phyloP scores from a whole-genome alignment of 257 asterid species.

The Gentiana straminea region DNA sequence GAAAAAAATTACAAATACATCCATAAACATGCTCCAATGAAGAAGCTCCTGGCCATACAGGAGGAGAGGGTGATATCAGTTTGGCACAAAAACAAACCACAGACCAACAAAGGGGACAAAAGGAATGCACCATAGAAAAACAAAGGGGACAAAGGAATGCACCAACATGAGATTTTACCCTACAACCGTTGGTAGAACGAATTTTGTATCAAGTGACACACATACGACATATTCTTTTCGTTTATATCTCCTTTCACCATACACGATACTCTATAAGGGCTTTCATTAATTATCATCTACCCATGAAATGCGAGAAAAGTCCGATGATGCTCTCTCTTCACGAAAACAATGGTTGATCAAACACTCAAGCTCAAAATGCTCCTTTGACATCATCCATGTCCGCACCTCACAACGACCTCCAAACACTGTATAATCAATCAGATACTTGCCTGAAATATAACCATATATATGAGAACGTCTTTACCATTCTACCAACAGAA shows the following conservation, averaged over 20 bases:
- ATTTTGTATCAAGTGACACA: too few relatives aligned
- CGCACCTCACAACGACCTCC: background rate
- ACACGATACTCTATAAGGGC: too few relatives aligned
- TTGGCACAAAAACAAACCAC: background rate
- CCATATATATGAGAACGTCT: too few relatives aligned
- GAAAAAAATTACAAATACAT: background rate
- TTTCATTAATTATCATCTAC: background rate
- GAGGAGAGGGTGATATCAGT: too few relatives aligned
- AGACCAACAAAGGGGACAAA: background rate
- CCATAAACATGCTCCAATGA: background rate
- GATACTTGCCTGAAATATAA: too few relatives aligned
- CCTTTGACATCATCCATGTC: background rate
- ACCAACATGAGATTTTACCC: too few relatives aligned
- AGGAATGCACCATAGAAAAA: background rate
- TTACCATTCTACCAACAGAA: too few relatives aligned
- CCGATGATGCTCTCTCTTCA: background rate
- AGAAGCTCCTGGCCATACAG: background rate
- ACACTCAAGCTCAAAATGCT: background rate
- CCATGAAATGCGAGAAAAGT: background rate
- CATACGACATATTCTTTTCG: too few relatives aligned
- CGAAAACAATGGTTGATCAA: background rate
- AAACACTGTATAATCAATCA: background rate
- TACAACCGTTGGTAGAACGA: too few relatives aligned
- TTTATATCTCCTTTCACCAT: too few relatives aligned
- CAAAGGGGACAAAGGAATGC: background rate